phyloP scores from a whole-genome alignment of 2,329 filamentous ascomycete species.

The Aureobasidium namibiae region DNA sequence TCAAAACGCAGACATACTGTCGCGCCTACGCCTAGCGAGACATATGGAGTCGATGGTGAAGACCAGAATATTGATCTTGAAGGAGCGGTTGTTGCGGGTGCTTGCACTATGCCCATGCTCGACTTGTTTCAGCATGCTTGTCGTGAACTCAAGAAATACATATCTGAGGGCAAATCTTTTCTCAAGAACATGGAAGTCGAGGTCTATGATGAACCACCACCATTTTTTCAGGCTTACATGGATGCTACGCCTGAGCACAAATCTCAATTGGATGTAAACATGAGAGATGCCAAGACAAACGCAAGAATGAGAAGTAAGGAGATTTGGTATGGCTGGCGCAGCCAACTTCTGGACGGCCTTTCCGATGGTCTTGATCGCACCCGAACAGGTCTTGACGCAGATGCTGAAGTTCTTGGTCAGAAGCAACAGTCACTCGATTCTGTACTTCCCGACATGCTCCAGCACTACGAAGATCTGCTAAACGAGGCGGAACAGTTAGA shows the following conservation, averaged over 20 bases:
- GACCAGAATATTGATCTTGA: conserved; percentile 44
- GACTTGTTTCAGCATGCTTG: conserved; percentile 93
- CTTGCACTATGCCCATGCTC: conserved; percentile 85
- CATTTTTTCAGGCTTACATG: conserved; percentile 86
- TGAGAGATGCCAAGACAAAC: conserved; percentile 94
- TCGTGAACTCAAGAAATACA: conserved; percentile 92
- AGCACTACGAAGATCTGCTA: conserved; percentile 54
- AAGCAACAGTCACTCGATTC: conserved; percentile 61
- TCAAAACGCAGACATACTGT: conserved; percentile 86
- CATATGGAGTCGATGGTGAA: conserved; percentile 19
- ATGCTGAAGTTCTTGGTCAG: conserved; percentile 58
- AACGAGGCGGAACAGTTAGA: conserved; percentile 57
- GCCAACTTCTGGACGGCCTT: conserved; percentile 74
- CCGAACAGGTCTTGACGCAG: conserved; percentile 64
- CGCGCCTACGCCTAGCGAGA: conserved; percentile 39
- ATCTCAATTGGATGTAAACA: conserved; percentile 85
- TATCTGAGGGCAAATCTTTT: conserved; percentile 81
- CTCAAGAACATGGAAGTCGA: conserved; percentile 86
- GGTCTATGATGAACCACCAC: conserved; percentile 81
- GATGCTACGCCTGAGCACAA: conserved; percentile 76
- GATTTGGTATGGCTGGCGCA: conserved; percentile 98
- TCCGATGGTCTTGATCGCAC: conserved; percentile 73
- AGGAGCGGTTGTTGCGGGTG: conserved; percentile 75
- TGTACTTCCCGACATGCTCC: conserved; percentile 56
- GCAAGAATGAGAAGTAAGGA: conserved; percentile 85